Conservation (phyloP, 495 filamentous ascomycete genomes). For the Aspergillus bridgeri region DNA sequence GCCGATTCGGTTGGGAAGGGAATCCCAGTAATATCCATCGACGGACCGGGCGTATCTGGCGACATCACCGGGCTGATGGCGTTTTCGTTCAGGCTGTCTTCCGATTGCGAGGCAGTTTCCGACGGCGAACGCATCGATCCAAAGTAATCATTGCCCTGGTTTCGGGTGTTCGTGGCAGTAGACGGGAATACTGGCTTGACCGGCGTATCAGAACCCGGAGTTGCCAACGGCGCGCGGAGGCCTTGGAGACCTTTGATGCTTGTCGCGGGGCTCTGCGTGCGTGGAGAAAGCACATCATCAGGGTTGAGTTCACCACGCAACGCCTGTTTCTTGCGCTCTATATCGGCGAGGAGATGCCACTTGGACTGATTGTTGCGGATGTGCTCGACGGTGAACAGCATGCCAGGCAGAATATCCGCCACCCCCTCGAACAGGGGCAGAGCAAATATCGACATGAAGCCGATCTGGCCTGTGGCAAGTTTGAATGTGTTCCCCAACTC, state of each 20-base stretch:
- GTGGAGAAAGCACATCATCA: slow-evolving; percentile 34
- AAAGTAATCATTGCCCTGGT: slow-evolving; percentile 14
- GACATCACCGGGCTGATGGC: slow-evolving; percentile 38
- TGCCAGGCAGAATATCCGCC: slow-evolving; percentile 74
- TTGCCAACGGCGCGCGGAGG: slow-evolving; percentile 5
- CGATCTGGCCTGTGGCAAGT: slow-evolving; percentile 81
- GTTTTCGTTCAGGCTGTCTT: slow-evolving; percentile 32
- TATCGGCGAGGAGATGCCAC: slow-evolving; percentile 67
- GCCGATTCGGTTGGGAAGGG: slow-evolving; percentile 20
- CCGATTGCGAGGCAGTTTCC: slow-evolving; percentile 9
- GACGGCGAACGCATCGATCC: slow-evolving; percentile 22
- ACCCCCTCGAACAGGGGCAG: slow-evolving; percentile 85
- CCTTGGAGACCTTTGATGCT: slow-evolving; percentile 10
- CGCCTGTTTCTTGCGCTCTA: slow-evolving; percentile 37
- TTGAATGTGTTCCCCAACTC: slow-evolving; percentile 77
- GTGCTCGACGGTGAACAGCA: slow-evolving; percentile 79
- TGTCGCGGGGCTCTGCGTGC: slow-evolving; percentile 34
- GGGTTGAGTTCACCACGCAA: slow-evolving; percentile 21
- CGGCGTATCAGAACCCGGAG: slow-evolving; percentile 2
- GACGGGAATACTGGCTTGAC: slow-evolving; percentile 8
- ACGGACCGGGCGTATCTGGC: slow-evolving; percentile 38
- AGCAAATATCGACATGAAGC: slow-evolving; percentile 95
- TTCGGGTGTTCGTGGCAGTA: slow-evolving; percentile 1
- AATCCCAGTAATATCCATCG: slow-evolving; percentile 39
- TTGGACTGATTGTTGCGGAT: slow-evolving; percentile 67